Evolutionary conservation across 805 yeast genomes (phyloP), one percentile per base, ranked within the genome.

Genomic region (Lipomyces sp.): DNA sequence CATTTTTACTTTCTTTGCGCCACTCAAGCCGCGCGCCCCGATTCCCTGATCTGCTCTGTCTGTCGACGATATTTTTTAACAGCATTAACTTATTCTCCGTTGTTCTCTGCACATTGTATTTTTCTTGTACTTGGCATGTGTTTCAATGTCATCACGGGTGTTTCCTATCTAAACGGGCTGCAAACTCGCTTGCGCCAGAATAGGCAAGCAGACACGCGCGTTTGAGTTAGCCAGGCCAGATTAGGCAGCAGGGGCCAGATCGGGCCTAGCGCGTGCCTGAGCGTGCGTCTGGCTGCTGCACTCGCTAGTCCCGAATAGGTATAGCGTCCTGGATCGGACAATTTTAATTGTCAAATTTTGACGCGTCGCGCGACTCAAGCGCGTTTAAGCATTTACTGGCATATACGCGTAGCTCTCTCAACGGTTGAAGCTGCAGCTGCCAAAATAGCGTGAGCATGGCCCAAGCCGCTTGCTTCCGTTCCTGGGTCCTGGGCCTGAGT

Each of bases 291-390:
- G 48, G 24, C 24, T n/a, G 48, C 48, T 8, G 7, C 24, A 5
- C 3, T 2, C 15, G 4, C 48, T 15, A 42, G 48, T 18, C 48
- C 24, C 0, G 15, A 1, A 15, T n/a, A 0, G 48, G 48, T 11
- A 42, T 42, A 42, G 48, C 48, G 6, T 24, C 48, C 24, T 42
- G 48, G 48, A 10, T 18, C 48, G 24, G 24, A 6, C 18, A 42
- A 42, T 42, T 42, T 42, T 24, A 42, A n/a, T 42, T 24, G 24
- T 24, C 24, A 24, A 24, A 24, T 24, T 24, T n/a, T 42, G 24
- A n/a, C 48, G 48, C 48, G 48, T 42, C 48, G 48, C 48, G 48
- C 48, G 48, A 42, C 48, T 42, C 48, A 42, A 10, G 48, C 48
- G 24, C 48, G 8, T 24, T 24, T 24, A 24, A 24, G 24, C 24